Evolutionary conservation across 2,329 filamentous ascomycete genomes (phyloP).

Genomic region (Beauveria brongniartii): DNA sequence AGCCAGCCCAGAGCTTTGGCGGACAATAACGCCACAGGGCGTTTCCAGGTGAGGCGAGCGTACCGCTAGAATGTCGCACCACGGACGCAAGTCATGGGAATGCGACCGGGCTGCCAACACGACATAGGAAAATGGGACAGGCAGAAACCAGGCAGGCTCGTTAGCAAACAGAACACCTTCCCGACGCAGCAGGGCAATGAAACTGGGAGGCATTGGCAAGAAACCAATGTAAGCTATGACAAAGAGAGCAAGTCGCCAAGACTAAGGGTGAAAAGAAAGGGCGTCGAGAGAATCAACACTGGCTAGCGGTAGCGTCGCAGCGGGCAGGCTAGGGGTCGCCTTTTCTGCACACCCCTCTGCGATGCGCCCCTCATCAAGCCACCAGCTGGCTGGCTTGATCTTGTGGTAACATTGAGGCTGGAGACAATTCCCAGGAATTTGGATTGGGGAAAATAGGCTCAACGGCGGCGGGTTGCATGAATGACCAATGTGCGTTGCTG

Average conservation of each 20-base stretch:
- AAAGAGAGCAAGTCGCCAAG: neutral
- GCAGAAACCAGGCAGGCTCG: neutral
- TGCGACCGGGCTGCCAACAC: neutral
- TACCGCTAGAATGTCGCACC: neutral
- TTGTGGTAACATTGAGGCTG: constrained; percentile 12
- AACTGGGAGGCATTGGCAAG: neutral
- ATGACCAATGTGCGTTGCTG: neutral
- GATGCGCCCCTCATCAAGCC: constrained; percentile 10
- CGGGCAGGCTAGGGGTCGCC: neutral
- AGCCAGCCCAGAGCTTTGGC: neutral
- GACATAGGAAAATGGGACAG: neutral
- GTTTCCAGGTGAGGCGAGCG: constrained; percentile 9
- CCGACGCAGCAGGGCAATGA: neutral
- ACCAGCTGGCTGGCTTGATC: constrained; percentile 10
- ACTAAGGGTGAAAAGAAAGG: neutral
- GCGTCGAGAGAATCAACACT: neutral
- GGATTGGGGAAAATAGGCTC: neutral
- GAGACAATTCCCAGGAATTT: constrained; percentile 11
- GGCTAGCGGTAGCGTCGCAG: neutral
- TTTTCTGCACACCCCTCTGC: constrained; percentile 11
- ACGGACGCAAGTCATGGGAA: neutral
- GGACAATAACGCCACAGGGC: neutral
- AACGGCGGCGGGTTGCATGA: neutral
- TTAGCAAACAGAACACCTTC: neutral
- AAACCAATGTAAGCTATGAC: neutral